Percentiles rank a stretch among this genome's conserved stretches.
phyloP scores from a whole-genome alignment of 1,284 basidiomycete species.

The Ustilago trichophora region DNA sequence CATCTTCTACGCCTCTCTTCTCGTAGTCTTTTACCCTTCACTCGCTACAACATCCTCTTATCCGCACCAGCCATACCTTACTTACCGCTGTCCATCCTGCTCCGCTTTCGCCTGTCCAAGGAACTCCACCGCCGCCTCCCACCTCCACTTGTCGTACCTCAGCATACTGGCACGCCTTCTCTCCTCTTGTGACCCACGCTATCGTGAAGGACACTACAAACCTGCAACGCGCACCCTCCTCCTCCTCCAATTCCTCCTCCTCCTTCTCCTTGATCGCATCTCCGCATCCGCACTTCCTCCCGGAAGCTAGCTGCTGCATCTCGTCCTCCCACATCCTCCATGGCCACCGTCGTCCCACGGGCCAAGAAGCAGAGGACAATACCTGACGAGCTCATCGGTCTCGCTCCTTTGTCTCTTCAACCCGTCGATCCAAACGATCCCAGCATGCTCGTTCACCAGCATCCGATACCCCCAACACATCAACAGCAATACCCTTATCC shows the following conservation, averaged over 20 bases:
- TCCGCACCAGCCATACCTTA: too few species aligned
- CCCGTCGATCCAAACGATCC: slow-evolving; percentile 10
- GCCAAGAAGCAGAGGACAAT: slow-evolving; percentile 52
- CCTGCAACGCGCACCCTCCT: too few species aligned
- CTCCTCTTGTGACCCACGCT: not conserved
- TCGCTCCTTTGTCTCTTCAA: slow-evolving; percentile 25
- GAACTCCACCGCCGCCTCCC: too few species aligned
- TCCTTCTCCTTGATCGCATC: too few species aligned
- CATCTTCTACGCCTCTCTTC: too few species aligned
- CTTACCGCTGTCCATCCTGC: too few species aligned
- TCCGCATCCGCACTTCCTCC: not conserved
- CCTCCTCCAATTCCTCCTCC: too few species aligned
- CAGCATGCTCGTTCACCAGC: slow-evolving; percentile 46
- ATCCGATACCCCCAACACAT: slow-evolving; percentile 23
- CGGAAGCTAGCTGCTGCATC: not conserved
- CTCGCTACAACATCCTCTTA: too few species aligned
- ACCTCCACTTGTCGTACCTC: slow-evolving; percentile 23
- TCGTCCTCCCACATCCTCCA: slow-evolving; percentile 3
- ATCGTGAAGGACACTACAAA: not conserved
- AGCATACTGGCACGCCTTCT: too few species aligned
- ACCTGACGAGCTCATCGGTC: slow-evolving; percentile 30
- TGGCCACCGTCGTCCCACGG: slow-evolving; percentile 51
- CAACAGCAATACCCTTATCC: slow-evolving; percentile 19
- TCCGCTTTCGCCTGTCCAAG: too few species aligned
- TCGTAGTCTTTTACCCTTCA: too few species aligned